Percentiles rank a stretch among this genome's conserved stretches.
Evolutionary conservation across 202 grass and related monocot genomes (phyloP).

Genomic region (Setaria viridis): DNA sequence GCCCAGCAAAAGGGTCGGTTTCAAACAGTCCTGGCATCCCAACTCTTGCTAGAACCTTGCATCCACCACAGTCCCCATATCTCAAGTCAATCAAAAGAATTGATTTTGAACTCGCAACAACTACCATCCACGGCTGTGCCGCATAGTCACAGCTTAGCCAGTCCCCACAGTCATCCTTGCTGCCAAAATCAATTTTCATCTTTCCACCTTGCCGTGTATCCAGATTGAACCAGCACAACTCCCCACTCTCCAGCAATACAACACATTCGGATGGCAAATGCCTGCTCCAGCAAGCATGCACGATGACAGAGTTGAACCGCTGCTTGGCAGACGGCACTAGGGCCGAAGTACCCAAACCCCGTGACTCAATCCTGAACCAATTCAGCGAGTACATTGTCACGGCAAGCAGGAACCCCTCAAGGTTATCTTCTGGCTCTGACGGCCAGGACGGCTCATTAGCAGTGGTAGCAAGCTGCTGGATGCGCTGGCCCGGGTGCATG

Average conservation of each 20-base stretch:
- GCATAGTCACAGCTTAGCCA: conserved; percentile 89
- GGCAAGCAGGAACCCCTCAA: conserved; percentile 72
- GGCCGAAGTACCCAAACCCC: not conserved
- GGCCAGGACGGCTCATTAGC: conserved; percentile 37
- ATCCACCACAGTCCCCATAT: conserved; percentile 26
- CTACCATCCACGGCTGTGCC: conserved; percentile 66
- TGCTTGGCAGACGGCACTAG: conserved; percentile 63
- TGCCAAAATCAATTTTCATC: conserved; percentile 52
- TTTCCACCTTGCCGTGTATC: conserved; percentile 50
- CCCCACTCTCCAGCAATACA: conserved; percentile 66
- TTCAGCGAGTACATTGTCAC: conserved; percentile 75
- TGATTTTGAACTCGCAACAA: conserved; percentile 55
- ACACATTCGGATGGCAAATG: conserved; percentile 64
- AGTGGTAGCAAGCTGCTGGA: conserved; percentile 54
- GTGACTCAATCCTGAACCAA: conserved; percentile 74
- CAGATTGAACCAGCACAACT: conserved; percentile 86
- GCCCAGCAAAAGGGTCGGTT: conserved; percentile 51
- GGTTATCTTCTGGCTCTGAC: not conserved
- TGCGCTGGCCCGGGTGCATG: conserved; percentile 61
- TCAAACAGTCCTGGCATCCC: conserved; percentile 55
- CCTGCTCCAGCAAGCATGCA: conserved; percentile 79
- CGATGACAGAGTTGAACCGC: conserved; percentile 54
- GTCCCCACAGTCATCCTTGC: conserved; percentile 36
- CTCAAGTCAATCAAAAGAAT: conserved; percentile 78
- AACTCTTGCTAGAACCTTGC: conserved; percentile 63